Percentiles rank a stretch among this genome's conserved stretches.
phyloP scores from a whole-genome alignment of 164 flowering plant genomes.

The Houttuynia cordata region DNA sequence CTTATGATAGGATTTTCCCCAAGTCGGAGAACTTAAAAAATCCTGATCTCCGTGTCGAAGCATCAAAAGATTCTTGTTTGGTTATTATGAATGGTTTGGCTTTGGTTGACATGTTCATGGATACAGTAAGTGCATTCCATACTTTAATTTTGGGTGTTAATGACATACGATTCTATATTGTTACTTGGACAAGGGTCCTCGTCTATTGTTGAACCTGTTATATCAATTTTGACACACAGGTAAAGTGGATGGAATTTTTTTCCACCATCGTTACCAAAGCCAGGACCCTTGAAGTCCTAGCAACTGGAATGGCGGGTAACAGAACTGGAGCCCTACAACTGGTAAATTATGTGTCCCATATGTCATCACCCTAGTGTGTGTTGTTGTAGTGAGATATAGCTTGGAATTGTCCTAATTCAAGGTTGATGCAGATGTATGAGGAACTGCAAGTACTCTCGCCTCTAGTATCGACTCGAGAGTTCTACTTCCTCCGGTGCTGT shows the following conservation, averaged over 20 bases:
- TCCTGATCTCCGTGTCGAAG: conserved; percentile 35
- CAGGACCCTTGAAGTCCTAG: conserved; percentile 32
- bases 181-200: background rate
- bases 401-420: conserved; percentile 1
- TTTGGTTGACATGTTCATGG: conserved; percentile 62
- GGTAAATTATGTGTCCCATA: conserved; percentile 22
- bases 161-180: background rate
- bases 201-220: background rate
- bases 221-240: conserved; percentile 21
- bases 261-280: conserved; percentile 49
- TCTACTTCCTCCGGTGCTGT: conserved; percentile 72
- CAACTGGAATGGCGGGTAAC: conserved; percentile 38
- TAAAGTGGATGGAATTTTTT: conserved; percentile 58
- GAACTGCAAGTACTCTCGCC: conserved; percentile 72
- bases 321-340: conserved; percentile 51
- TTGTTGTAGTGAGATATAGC: background rate
- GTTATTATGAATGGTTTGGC: conserved; percentile 43
- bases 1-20: conserved; percentile 36
- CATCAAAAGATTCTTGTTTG: conserved; percentile 40
- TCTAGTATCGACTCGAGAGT: conserved; percentile 48
- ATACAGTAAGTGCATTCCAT: conserved; percentile 33
- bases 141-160: background rate
- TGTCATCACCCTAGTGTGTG: no score
- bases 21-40: conserved; percentile 33
- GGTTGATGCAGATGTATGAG: conserved; percentile 49